phyloP scores from a whole-genome alignment of 208 protist species.

The Polymyxa betae region DNA sequence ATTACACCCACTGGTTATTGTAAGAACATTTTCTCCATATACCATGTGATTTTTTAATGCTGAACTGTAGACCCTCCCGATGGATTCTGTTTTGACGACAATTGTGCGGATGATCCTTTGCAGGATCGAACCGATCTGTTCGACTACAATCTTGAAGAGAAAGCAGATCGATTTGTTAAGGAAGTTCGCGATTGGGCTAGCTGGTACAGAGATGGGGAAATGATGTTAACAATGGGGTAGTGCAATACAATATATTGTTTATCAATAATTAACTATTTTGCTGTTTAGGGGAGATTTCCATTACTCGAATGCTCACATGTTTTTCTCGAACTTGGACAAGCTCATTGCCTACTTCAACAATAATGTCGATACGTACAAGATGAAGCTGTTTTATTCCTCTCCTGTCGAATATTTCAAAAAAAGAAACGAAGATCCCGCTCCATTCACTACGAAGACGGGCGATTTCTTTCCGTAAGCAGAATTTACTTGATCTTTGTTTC shows the following conservation, averaged over 20 bases:
- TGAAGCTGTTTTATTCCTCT: constrained; percentile 43
- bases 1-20: constrained; percentile 32
- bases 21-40: background rate
- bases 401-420: background rate
- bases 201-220: constrained; percentile 12
- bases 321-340: constrained; percentile 32
- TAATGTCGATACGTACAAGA: background rate
- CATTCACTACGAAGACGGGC: background rate
- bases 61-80: background rate
- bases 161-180: constrained; percentile 24
- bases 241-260: background rate
- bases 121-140: constrained; percentile 38
- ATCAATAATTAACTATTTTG: background rate
- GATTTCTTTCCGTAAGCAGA: constrained; percentile 49
- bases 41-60: background rate
- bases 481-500: background rate
- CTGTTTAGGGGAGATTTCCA: constrained; percentile 11
- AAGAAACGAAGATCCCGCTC: background rate
- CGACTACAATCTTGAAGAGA: constrained; percentile 23
- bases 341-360: constrained; percentile 46
- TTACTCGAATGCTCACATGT: constrained; percentile 27
- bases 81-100: constrained; percentile 25
- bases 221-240: constrained; percentile 42
- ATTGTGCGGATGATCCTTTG: constrained; percentile 26
- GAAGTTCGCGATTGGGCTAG: constrained; percentile 32